A percentile compares a stretch with the other conserved stretches of the same genome.
phyloP scores from a whole-genome alignment of 208 protist genomes.

The Leptomonas seymouri region DNA sequence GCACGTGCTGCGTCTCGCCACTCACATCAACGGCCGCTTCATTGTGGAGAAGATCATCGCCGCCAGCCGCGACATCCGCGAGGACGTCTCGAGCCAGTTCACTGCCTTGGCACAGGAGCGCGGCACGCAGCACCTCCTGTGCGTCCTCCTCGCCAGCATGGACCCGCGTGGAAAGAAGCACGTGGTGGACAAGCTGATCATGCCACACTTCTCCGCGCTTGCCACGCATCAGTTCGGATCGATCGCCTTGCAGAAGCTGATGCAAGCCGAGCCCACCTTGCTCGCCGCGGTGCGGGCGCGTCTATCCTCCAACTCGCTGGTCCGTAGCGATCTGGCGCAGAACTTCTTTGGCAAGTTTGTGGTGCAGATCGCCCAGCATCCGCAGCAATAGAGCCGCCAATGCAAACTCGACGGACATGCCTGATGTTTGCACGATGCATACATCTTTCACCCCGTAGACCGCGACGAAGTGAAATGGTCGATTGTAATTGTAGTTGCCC shows the following conservation, averaged over 20 bases:
- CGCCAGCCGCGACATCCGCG: constrained; percentile 80
- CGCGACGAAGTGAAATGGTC: too few species aligned
- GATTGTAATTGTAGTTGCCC: too few species aligned
- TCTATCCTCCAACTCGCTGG: constrained; percentile 38
- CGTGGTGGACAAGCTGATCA: constrained; percentile 53
- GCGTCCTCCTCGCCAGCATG: constrained; percentile 62
- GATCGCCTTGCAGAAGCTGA: constrained; percentile 85
- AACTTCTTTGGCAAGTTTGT: constrained; percentile 91
- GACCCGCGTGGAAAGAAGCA: constrained; percentile 65
- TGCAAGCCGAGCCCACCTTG: constrained; percentile 62
- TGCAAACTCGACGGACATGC: too few species aligned
- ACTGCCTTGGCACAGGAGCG: constrained; percentile 58
- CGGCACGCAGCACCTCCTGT: constrained; percentile 87
- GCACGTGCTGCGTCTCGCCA: constrained; percentile 59
- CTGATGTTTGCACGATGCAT: too few species aligned
- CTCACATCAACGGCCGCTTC: constrained; percentile 88
- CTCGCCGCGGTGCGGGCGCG: constrained; percentile 48
- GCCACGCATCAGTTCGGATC: constrained; percentile 67
- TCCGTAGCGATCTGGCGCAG: constrained; percentile 72
- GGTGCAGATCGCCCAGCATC: constrained; percentile 66
- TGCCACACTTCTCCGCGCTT: constrained; percentile 53
- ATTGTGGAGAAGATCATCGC: constrained; percentile 80
- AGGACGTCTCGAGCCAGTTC: constrained; percentile 76
- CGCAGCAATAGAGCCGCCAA: constrained; percentile 5
- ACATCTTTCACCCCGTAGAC: too few species aligned